Percentiles rank a stretch among this genome's conserved stretches.
Conservation (phyloP, 2,329 filamentous ascomycete genomes). For the Parastagonospora avenae region DNA sequence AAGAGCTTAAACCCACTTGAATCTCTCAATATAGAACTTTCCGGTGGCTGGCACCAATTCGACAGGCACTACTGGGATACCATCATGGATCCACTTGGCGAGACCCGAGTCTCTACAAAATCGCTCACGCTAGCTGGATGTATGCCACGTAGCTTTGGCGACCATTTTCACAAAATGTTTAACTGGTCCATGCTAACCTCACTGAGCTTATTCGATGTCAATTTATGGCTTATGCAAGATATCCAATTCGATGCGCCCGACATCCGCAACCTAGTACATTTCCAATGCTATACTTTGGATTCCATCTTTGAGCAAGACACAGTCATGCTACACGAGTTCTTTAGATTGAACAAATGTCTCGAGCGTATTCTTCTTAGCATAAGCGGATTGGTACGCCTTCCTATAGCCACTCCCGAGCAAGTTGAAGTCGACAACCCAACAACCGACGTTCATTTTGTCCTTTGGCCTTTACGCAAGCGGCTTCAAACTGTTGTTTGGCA, state of each 20-base stretch:
- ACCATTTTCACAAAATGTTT: too few species aligned
- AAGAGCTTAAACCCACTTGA: constrained; percentile 3
- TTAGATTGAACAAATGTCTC: not conserved
- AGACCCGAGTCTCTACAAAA: too few species aligned
- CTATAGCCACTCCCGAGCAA: too few species aligned
- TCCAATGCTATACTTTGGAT: not conserved
- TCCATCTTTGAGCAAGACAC: not conserved
- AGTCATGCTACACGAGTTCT: not conserved
- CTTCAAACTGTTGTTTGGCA: not conserved
- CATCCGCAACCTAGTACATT: not conserved
- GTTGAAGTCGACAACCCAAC: not conserved
- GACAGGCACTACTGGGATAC: too few species aligned
- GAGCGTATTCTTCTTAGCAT: not conserved
- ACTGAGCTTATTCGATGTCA: not conserved
- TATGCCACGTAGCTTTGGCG: too few species aligned
- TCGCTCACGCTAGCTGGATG: too few species aligned
- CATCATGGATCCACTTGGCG: too few species aligned
- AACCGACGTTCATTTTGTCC: not conserved
- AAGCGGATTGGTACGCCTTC: not conserved
- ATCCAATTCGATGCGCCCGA: not conserved
- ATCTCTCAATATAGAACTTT: not conserved
- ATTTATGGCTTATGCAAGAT: not conserved
- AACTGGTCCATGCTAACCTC: constrained; percentile 1
- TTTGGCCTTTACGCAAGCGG: not conserved
- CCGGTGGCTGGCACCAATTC: too few species aligned